Percentiles rank a stretch among this genome's conserved stretches.
phyloP scores from a whole-genome alignment of 2,329 filamentous ascomycete species.

The Ceratocystiopsis sp. region DNA sequence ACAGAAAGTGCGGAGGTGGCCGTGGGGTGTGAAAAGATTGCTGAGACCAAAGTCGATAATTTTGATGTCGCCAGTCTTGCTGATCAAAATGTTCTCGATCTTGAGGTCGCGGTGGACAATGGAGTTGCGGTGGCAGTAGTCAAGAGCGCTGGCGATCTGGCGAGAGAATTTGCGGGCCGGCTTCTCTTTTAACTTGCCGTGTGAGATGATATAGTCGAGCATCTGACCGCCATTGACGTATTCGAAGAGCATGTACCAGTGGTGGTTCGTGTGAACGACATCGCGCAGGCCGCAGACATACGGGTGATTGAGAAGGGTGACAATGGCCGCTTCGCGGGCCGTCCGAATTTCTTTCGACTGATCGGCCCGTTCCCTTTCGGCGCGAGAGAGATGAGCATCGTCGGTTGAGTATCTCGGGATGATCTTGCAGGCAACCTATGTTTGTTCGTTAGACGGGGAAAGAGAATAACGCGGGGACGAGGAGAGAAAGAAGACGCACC shows the following conservation, averaged over 20 bases:
- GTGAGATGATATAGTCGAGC: slow-evolving; percentile 98
- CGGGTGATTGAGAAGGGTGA: slow-evolving; percentile 82
- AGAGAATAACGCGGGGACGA: slow-evolving; percentile 1
- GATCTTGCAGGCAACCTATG: slow-evolving; percentile 91
- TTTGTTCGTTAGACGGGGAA: neutral
- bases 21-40: slow-evolving; percentile 78
- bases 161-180: slow-evolving; percentile 94
- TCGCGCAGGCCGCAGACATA: slow-evolving; percentile 94
- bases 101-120: slow-evolving; percentile 96
- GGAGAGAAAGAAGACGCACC: slow-evolving; percentile 30
- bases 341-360: slow-evolving; percentile 94
- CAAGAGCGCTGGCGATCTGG: slow-evolving; percentile 88
- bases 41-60: slow-evolving; percentile 98
- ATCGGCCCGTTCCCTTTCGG: slow-evolving; percentile 75
- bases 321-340: slow-evolving; percentile 87
- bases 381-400: slow-evolving; percentile 54
- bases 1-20: slow-evolving; percentile 88
- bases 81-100: slow-evolving; percentile 98
- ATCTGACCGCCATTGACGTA: slow-evolving; percentile 98
- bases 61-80: slow-evolving; percentile 97
- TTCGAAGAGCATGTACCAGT: slow-evolving; percentile 99
- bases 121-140: slow-evolving; percentile 96
- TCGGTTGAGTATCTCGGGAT: slow-evolving; percentile 81
- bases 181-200: slow-evolving; percentile 94
- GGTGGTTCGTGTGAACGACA: slow-evolving; percentile 87